A percentile compares a stretch with the other conserved stretches of the same genome.
phyloP scores from a whole-genome alignment of 129 eudicot species.

The Lactuca sativa region DNA sequence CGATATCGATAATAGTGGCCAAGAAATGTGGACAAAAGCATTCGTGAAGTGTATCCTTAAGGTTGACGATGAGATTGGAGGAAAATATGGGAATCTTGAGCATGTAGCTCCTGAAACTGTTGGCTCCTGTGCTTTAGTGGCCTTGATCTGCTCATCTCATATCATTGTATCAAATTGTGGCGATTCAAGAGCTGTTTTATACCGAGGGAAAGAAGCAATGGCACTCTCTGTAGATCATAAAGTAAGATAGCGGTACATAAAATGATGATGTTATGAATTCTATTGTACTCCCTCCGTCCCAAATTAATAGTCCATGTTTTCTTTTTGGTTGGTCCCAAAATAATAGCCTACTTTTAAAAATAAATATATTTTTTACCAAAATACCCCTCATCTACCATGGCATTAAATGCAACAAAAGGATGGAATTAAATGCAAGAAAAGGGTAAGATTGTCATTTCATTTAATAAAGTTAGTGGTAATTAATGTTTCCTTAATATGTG shows the following conservation, averaged over 20 bases:
- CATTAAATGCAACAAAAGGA: too few relatives aligned
- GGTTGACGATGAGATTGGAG: slow-evolving; percentile 60
- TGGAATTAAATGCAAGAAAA: too few relatives aligned
- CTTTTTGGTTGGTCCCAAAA: too few relatives aligned
- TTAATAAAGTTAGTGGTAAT: too few relatives aligned
- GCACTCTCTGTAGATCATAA: slow-evolving; percentile 63
- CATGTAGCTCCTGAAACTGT: slow-evolving; percentile 62
- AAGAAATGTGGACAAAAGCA: slow-evolving; percentile 53
- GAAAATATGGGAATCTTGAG: slow-evolving; percentile 35
- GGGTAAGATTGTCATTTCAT: too few relatives aligned
- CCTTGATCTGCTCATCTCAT: slow-evolving; percentile 57
- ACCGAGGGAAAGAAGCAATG: slow-evolving; percentile 65
- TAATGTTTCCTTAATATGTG: too few relatives aligned
- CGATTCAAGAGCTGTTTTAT: slow-evolving; percentile 61
- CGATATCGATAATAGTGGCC: slow-evolving; percentile 33
- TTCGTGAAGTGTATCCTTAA: slow-evolving; percentile 49
- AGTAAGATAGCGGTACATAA: slow-evolving; percentile 33
- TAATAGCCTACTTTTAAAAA: too few relatives aligned
- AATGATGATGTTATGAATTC: not conserved
- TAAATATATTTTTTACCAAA: too few relatives aligned
- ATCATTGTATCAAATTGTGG: slow-evolving; percentile 63
- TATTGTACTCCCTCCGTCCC: too few relatives aligned
- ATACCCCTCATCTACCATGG: too few relatives aligned
- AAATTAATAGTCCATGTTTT: too few relatives aligned
- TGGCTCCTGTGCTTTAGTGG: slow-evolving; percentile 67